phyloP scores from a whole-genome alignment of 345 rosid species.

The Brassica incana region DNA sequence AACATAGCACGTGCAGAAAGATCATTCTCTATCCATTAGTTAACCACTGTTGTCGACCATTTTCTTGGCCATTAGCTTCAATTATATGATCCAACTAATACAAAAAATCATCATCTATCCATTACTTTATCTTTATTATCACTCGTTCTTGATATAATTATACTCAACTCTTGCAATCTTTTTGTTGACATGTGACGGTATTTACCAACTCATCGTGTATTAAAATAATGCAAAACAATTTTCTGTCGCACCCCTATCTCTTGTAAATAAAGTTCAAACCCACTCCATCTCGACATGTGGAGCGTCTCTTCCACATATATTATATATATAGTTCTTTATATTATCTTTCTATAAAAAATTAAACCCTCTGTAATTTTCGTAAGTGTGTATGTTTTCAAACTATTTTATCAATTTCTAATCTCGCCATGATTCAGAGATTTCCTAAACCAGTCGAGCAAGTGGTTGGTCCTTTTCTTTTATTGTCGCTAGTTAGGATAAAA shows the following conservation, averaged over 20 bases:
- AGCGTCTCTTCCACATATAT: not conserved
- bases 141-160: not conserved
- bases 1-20: not conserved
- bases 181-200: not conserved
- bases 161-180: not conserved
- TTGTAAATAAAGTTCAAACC: not conserved
- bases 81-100: slow-evolving; percentile 8
- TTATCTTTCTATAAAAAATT: not conserved
- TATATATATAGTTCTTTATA: not conserved
- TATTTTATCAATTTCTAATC: not conserved
- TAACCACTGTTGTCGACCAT: not conserved
- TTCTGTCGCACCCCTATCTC: not conserved
- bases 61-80: not conserved
- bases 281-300: not conserved
- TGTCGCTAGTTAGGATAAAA: not conserved
- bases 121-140: not conserved
- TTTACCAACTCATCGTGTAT: not conserved
- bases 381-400: not conserved
- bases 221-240: not conserved
- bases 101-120: not conserved
- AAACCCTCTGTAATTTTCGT: not conserved
- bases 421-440: not conserved
- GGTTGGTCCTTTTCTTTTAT: not conserved
- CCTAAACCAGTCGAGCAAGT: not conserved
- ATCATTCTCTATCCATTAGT: not conserved